phyloP scores from a whole-genome alignment of 2,329 filamentous ascomycete genomes.

The Pseudopithomyces maydicus region DNA sequence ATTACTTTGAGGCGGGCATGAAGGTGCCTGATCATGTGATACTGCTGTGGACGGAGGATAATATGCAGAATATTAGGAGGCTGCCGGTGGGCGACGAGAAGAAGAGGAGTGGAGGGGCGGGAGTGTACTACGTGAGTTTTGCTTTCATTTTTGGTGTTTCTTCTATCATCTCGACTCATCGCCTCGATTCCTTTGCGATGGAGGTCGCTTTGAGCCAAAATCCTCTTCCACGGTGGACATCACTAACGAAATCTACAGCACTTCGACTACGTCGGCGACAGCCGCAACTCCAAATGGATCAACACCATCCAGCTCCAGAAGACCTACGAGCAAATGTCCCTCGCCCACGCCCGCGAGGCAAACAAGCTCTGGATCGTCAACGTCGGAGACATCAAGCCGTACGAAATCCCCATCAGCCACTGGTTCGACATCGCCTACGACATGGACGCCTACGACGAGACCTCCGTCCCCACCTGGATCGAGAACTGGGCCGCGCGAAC shows the following conservation, averaged over 20 bases:
- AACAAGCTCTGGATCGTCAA: conserved; percentile 70
- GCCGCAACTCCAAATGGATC: conserved; percentile 63
- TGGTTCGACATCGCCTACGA: conserved; percentile 73
- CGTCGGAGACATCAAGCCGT: conserved; percentile 68
- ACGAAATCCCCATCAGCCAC: conserved; percentile 69
- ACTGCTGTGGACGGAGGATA: conserved; percentile 72
- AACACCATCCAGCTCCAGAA: conserved; percentile 70
- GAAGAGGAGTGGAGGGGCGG: conserved; percentile 64
- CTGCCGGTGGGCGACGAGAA: conserved; percentile 66
- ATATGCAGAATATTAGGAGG: conserved; percentile 68
- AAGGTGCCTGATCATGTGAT: conserved; percentile 69
- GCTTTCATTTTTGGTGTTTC: neutral
- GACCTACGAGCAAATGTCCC: conserved; percentile 68
- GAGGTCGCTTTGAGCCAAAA: neutral
- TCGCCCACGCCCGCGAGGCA: conserved; percentile 64
- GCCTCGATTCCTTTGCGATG: neutral
- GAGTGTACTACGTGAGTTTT: conserved; percentile 62
- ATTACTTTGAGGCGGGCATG: conserved; percentile 69
- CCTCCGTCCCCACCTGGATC: conserved; percentile 63
- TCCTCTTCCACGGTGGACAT: neutral
- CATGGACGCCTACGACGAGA: conserved; percentile 60
- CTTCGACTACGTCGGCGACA: conserved; percentile 66
- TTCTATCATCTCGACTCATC: neutral
- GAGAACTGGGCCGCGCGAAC: conserved; percentile 62
- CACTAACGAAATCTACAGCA: conserved; percentile 49